Percentiles rank a stretch among this genome's conserved stretches.
phyloP scores from a whole-genome alignment of 2,329 filamentous ascomycete genomes.

The Fusarium irregulare region DNA sequence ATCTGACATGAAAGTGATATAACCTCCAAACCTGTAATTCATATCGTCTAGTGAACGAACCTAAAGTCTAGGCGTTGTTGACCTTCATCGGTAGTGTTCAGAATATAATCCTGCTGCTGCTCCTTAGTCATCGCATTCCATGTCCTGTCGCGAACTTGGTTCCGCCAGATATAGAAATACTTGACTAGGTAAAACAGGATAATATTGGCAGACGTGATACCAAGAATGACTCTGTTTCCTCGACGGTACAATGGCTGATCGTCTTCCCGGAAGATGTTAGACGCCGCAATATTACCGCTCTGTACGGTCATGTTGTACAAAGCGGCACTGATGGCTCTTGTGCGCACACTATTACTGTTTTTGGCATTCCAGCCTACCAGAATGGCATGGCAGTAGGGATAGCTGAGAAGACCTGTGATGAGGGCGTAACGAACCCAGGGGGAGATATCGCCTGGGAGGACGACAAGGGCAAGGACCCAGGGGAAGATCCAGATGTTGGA shows the following conservation, averaged over 20 bases:
- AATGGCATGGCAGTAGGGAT: slow-evolving; percentile 59
- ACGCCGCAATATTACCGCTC: slow-evolving; percentile 55
- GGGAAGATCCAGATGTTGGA: slow-evolving; percentile 64
- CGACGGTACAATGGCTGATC: slow-evolving; percentile 64
- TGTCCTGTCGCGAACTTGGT: slow-evolving; percentile 55
- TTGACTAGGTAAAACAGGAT: slow-evolving; percentile 58
- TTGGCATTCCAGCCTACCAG: slow-evolving; percentile 69
- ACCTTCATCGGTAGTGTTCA: slow-evolving; percentile 63
- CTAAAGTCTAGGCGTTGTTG: slow-evolving; percentile 66
- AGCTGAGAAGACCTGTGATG: slow-evolving; percentile 55
- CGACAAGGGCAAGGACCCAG: slow-evolving; percentile 58
- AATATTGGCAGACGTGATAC: slow-evolving; percentile 60
- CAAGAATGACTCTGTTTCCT: slow-evolving; percentile 63
- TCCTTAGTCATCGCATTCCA: slow-evolving; percentile 59
- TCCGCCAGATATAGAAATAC: slow-evolving; percentile 60
- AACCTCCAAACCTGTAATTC: not conserved
- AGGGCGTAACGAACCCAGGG: slow-evolving; percentile 58
- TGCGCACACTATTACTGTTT: slow-evolving; percentile 71
- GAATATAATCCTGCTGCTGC: slow-evolving; percentile 60
- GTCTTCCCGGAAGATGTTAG: slow-evolving; percentile 60
- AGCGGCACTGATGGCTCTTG: slow-evolving; percentile 69
- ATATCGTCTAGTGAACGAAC: slow-evolving; percentile 57
- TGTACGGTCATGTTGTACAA: slow-evolving; percentile 70
- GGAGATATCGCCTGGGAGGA: slow-evolving; percentile 51
- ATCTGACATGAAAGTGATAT: not conserved